Percentiles rank a stretch among this genome's conserved stretches.
phyloP scores from a whole-genome alignment of 2,329 filamentous ascomycete species.

The Metarhizium album region DNA sequence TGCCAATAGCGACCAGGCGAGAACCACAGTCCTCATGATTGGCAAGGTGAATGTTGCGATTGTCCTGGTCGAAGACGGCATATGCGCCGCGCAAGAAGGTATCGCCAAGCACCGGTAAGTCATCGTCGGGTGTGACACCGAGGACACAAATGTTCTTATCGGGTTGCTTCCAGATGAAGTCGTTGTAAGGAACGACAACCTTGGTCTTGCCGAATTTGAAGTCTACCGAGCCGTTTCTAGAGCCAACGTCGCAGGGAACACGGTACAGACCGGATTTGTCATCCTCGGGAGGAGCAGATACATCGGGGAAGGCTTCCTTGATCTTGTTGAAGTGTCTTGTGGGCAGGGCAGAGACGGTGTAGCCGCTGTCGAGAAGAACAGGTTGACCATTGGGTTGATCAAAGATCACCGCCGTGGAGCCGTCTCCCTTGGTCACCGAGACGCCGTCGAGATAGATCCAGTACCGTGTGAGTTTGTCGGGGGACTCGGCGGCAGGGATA shows the following conservation, averaged over 20 bases:
- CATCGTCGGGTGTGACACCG: slow-evolving; percentile 32
- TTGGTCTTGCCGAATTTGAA: slow-evolving; percentile 35
- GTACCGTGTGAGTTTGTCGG: slow-evolving; percentile 27
- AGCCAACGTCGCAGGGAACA: slow-evolving; percentile 30
- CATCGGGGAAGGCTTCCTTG: slow-evolving; percentile 26
- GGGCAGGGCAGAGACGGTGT: slow-evolving; percentile 56
- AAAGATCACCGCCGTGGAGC: slow-evolving; percentile 34
- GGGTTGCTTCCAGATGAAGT: slow-evolving; percentile 33
- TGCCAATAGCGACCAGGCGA: slow-evolving; percentile 25
- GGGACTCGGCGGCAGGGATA: slow-evolving; percentile 29
- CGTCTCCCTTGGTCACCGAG: slow-evolving; percentile 21
- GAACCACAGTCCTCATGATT: slow-evolving; percentile 28
- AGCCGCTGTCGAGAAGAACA: slow-evolving; percentile 56
- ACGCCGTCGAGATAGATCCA: slow-evolving; percentile 31
- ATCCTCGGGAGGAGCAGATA: slow-evolving; percentile 8
- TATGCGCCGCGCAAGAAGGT: slow-evolving; percentile 35
- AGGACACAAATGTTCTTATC: slow-evolving; percentile 26
- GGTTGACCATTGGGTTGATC: slow-evolving; percentile 24
- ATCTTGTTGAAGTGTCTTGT: slow-evolving; percentile 38
- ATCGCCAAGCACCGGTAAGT: slow-evolving; percentile 30
- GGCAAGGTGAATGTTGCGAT: slow-evolving; percentile 26
- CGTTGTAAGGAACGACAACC: slow-evolving; percentile 33
- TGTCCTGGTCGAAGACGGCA: slow-evolving; percentile 32
- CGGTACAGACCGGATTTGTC: slow-evolving; percentile 30
- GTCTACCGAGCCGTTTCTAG: slow-evolving; percentile 30